phyloP scores from a whole-genome alignment of 306 rosid species.

The Biancaea sappan region DNA sequence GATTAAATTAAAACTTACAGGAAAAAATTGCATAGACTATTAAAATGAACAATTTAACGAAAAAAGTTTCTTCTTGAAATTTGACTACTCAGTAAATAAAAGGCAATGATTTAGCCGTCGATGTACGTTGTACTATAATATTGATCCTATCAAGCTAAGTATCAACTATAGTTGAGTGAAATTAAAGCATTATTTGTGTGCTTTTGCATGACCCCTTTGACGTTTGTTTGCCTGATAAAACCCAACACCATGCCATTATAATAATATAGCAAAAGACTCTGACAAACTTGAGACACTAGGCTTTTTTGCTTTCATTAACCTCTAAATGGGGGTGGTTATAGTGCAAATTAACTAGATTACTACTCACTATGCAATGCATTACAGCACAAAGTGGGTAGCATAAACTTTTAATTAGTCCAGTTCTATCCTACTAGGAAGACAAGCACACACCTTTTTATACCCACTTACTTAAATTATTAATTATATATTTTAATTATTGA shows the following conservation, averaged over 20 bases:
- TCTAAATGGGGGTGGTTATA: constrained; percentile 29
- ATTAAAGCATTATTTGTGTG: neutral
- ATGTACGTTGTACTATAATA: constrained; percentile 41
- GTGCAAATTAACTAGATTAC: constrained; percentile 29
- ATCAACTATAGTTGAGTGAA: constrained; percentile 24
- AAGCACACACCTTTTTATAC: constrained; percentile 14
- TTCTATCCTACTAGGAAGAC: constrained; percentile 23
- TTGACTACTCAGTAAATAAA: constrained; percentile 11
- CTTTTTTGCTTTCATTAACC: constrained; percentile 30
- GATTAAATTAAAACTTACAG: neutral
- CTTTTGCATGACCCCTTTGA: constrained; percentile 33
- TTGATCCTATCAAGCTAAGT: constrained; percentile 29
- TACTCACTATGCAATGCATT: constrained; percentile 29
- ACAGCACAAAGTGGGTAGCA: constrained; percentile 41
- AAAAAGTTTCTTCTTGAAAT: neutral
- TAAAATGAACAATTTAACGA: neutral
- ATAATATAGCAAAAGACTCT: constrained; percentile 20
- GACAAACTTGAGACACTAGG: neutral
- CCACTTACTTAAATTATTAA: constrained; percentile 13
- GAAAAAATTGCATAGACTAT: neutral
- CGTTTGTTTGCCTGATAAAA: constrained; percentile 31
- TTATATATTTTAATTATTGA: too few relatives aligned
- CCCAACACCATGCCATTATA: constrained; percentile 21
- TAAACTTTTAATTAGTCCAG: constrained; percentile 32
- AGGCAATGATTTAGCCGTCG: constrained; percentile 33